A percentile compares a stretch with the other conserved stretches of the same genome.
phyloP scores from a whole-genome alignment of 2,329 filamentous ascomycete genomes.

The Aureobasidium subglaciale region DNA sequence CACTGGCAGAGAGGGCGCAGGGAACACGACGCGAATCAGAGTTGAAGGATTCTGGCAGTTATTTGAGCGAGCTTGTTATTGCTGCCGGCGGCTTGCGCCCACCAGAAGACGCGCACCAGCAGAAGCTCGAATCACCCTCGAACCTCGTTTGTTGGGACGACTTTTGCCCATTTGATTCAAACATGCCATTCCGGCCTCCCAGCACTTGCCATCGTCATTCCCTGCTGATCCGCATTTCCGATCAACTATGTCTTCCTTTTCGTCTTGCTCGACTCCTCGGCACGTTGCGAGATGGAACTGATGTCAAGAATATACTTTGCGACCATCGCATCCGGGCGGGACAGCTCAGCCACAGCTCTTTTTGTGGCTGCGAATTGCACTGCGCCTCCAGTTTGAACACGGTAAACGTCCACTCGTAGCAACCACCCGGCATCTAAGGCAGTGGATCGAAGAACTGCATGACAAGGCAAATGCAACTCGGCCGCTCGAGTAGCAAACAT shows the following conservation, averaged over 20 bases:
- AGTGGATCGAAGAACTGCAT: no score
- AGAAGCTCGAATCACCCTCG: background rate
- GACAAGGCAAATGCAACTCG: no score
- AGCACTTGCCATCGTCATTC: background rate
- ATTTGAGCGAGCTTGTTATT: background rate
- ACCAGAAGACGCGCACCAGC: background rate
- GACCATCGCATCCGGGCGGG: background rate
- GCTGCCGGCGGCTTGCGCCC: background rate
- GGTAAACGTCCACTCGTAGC: background rate
- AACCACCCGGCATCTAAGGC: no score
- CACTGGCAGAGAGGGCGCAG: background rate
- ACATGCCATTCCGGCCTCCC: background rate
- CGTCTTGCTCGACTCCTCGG: background rate
- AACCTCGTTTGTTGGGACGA: background rate
- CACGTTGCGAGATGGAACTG: background rate
- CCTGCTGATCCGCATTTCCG: background rate
- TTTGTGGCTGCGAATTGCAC: background rate
- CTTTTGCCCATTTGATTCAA: background rate
- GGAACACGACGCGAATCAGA: background rate
- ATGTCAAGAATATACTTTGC: conserved; percentile 8
- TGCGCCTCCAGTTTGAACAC: background rate
- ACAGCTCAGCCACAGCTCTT: background rate
- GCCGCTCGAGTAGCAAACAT: no score
- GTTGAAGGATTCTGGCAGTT: background rate
- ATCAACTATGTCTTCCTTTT: background rate